Percentiles rank a stretch among this genome's conserved stretches.
These are phyloP conservation scores for Solidago caesia DNA, from an alignment of 129 eudicot genomes.

Conservation along the genomic window DNA sequence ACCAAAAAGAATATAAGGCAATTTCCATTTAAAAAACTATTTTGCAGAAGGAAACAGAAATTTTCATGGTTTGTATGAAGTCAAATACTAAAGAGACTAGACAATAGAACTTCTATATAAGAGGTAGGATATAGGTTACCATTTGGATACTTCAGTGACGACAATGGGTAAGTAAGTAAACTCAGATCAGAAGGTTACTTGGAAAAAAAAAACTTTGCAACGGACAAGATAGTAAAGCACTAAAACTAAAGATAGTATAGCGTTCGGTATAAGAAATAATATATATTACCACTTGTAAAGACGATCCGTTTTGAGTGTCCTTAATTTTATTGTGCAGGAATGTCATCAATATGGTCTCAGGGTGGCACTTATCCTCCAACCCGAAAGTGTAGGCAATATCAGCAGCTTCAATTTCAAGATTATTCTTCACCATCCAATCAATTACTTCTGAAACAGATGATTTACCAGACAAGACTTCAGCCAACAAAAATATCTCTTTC, in stretches of 20 bases:
- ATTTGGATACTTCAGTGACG: background rate
- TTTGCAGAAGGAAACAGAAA: background rate
- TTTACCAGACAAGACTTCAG: constrained; percentile 10
- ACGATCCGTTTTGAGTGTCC: constrained; percentile 33
- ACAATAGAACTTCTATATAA: background rate
- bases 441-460: constrained; percentile 49
- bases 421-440: constrained; percentile 49
- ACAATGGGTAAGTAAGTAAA: constrained; percentile 1
- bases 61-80: background rate
- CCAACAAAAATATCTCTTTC: background rate
- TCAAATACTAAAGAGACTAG: background rate
- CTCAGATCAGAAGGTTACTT: background rate
- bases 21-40: background rate
- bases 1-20: background rate
- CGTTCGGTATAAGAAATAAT: background rate
- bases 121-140: background rate
- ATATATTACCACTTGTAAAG: constrained; percentile 27
- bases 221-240: constrained; percentile 9
- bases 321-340: constrained; percentile 39
- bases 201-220: background rate
- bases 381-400: constrained; percentile 57
- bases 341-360: constrained; percentile 46
- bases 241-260: background rate
- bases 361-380: constrained; percentile 46
- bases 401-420: constrained; percentile 65